Base-by-base conservation (phyloP, 345 rosid species). In the Eucalyptus erythrocorys region DNA sequence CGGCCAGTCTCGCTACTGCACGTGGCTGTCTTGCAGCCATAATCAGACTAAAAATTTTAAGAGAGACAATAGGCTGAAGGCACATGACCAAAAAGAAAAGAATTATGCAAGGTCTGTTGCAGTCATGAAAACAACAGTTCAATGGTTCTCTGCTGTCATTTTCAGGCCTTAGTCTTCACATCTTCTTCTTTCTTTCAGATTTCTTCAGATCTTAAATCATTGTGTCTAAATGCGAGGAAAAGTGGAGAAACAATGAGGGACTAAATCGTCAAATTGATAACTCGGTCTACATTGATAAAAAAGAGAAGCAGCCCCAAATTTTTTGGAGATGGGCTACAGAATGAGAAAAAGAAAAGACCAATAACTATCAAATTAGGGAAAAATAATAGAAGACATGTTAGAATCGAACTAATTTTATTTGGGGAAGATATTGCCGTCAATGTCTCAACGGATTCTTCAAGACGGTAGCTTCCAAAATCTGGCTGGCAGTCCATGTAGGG, bases 401-500 rank as follows among this genome's bases (percentile, higher is more conserved):
- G 79, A 55, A 45, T 22, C 47, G 47, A 40, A 40, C 47, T 76
- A 11, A 76, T 76, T 76, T 76, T 76, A 21, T 76, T 76, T 21
- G 86, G 64, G 85, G 86, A 42, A 48, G 86, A 55, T 30, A 30
- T 30, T 48, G 43, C 85, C 24, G 40, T 10, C 26, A 68, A 68
- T 68, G 26, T 34, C 80, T 68, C 82, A 76, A 76, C 45, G 47
- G 82, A 76, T 64, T 53, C 49, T 88, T 55, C 51, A 34, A 85
- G 89, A 88, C 53, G 91, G 80, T 90, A 93, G 93, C 87, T 92
- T 93, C 94, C 95, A 94, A 92, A 94, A 95, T 93, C 94, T 94
- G 86, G 98, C 91, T 80, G 97, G 96, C 47, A 96, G 95, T 61
- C 97, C 97, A 92, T 94, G 89, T 76, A 86, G 37, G 34, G 98